Evolutionary conservation across 495 filamentous ascomycete species (phyloP).

Genomic region (Astrothelium macrocarpum): DNA sequence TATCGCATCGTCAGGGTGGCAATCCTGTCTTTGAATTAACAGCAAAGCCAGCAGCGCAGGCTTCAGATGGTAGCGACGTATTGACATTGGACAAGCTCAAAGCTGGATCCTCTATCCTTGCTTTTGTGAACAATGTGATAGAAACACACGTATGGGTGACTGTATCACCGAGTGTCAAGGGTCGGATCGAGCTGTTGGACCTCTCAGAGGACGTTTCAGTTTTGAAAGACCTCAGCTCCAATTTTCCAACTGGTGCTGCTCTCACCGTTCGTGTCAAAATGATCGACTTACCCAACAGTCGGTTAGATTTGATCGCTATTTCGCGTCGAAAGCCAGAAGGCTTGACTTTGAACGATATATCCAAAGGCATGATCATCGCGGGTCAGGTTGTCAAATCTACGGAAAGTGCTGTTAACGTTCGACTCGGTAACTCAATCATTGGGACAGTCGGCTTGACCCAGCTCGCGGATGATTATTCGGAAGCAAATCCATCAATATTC

Average conservation of each 20-base stretch:
- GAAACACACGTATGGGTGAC: constrained; percentile 78
- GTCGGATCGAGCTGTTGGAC: constrained; percentile 69
- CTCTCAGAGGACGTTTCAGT: constrained; percentile 74
- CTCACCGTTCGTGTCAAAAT: constrained; percentile 64
- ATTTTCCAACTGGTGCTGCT: constrained; percentile 82
- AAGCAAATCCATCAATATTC: constrained; percentile 57
- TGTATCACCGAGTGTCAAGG: constrained; percentile 80
- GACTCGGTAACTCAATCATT: constrained; percentile 66
- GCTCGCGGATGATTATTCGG: constrained; percentile 73
- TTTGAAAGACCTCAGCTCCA: constrained; percentile 62
- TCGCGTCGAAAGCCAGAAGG: constrained; percentile 38
- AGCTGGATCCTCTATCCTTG: constrained; percentile 58
- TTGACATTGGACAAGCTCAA: constrained; percentile 66
- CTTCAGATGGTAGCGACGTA: constrained; percentile 43
- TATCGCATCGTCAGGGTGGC: constrained; percentile 70
- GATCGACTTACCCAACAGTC: constrained; percentile 62
- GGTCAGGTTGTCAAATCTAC: constrained; percentile 76
- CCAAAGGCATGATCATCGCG: constrained; percentile 67
- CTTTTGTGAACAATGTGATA: constrained; percentile 80
- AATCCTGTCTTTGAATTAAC: constrained; percentile 78
- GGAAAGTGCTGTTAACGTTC: constrained; percentile 73
- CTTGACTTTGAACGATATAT: constrained; percentile 53
- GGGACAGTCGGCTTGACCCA: constrained; percentile 69
- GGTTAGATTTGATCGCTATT: constrained; percentile 73
- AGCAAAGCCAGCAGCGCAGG: constrained; percentile 61